Base-by-base conservation (phyloP, 306 rosid species). In the Hippophae gyantsensis region DNA sequence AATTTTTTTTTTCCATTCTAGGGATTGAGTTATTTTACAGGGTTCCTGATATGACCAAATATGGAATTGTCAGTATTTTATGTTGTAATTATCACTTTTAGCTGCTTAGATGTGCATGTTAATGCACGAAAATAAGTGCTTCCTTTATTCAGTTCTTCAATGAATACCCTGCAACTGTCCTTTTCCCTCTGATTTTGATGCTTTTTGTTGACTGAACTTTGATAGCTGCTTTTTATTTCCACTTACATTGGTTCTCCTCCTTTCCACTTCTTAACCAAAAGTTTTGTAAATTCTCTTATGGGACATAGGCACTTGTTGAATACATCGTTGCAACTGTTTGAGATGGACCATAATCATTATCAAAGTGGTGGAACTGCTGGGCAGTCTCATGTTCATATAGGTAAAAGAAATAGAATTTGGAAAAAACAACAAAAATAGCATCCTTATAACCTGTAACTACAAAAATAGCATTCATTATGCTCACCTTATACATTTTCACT, bases 331-430 rank as follows among this genome's bases (percentile, higher is more conserved):
- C 48, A 49, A 62, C 5, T 62, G 46, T 10, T 54, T 13, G 66
- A 62, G 57, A 49, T 41, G 7, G 44, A 62, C 48, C 66, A 13
- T n/a, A 48, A 62, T 6, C 47, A 1, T 40, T 51, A 41, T 43
- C 56, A n/a, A 40, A 41, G 56, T 62, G 48, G 9, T n/a, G 57
- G 57, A 40, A 14, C 66, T 62, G 40, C 57, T 62, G 66, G 48
- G 18, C 56, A 10, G 18, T 49, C 66, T 62, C 54, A 48, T 43
- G 41, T 50, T 50, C 49, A n/a, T 50, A 50, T 62, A 56, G 66
- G 66, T 62, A 62, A 18, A 41, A 25, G 42, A 8, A 18, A 1
- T 25, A 9, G 27, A 53, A 18, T 9, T 18, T 18, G 23, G 23
- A 1, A 18, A 18, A 18, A 18, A 18, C 1, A 18, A 18, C 23